Evolutionary conservation across 306 rosid genomes (phyloP).

Genomic region (Prunus salicina): DNA sequence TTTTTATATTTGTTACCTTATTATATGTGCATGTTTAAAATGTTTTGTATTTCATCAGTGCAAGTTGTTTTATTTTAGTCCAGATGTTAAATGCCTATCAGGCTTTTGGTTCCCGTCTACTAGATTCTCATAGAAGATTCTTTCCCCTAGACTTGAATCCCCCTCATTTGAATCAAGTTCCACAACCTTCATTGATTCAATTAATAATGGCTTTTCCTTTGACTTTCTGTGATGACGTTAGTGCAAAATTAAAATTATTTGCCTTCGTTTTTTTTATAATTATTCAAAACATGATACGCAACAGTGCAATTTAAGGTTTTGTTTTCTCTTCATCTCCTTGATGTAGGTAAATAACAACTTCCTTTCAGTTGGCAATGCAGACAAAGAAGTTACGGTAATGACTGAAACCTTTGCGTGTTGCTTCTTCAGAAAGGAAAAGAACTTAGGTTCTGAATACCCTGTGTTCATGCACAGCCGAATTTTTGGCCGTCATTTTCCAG

Average conservation of each 20-base stretch:
- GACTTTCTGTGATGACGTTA: neutral
- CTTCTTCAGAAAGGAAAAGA: neutral
- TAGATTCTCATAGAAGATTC: neutral
- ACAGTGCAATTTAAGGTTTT: constrained; percentile 10
- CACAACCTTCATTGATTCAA: neutral
- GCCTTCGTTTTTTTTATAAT: neutral
- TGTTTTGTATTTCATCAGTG: neutral
- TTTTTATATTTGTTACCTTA: neutral
- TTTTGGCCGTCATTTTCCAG: neutral
- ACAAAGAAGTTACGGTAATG: constrained; percentile 82
- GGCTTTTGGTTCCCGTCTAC: neutral
- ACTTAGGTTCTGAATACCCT: neutral
- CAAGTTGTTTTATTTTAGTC: neutral
- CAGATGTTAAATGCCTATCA: neutral
- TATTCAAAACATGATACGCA: constrained; percentile 18
- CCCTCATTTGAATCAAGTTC: neutral
- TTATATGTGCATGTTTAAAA: neutral
- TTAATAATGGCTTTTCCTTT: neutral
- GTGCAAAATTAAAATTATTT: neutral
- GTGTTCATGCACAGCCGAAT: neutral
- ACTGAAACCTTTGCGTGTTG: constrained; percentile 2
- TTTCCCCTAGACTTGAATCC: neutral
- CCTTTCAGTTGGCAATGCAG: constrained; percentile 89
- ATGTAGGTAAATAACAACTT: constrained; percentile 98
- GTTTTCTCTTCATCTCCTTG: constrained; percentile 19